Evolutionary conservation across 2,329 filamentous ascomycete genomes (phyloP).

Genomic region (Beauveria brongniartii): DNA sequence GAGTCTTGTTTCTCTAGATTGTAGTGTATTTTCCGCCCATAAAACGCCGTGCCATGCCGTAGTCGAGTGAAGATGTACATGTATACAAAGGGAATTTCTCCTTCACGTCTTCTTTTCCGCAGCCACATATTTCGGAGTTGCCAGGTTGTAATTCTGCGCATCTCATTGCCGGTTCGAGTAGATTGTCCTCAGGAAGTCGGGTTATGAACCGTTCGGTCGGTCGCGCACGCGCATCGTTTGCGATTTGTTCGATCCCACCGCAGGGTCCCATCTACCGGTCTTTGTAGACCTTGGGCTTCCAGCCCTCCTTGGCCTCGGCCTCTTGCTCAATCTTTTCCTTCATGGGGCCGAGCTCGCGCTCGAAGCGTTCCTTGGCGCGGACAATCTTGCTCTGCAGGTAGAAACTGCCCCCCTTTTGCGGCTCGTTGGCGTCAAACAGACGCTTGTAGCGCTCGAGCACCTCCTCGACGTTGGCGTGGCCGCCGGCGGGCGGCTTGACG

Average conservation of each 20-base stretch:
- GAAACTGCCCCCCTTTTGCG: constrained; percentile 92
- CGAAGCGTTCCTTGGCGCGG: constrained; percentile 83
- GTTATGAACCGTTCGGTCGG: neutral
- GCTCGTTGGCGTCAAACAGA: constrained; percentile 89
- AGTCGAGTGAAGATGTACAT: constrained; percentile 47
- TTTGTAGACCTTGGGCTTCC: constrained; percentile 93
- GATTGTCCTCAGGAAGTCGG: neutral
- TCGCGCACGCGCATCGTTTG: neutral
- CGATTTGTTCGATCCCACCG: neutral
- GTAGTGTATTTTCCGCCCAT: constrained; percentile 11
- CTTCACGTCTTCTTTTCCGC: constrained; percentile 11
- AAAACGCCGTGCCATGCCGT: constrained; percentile 45
- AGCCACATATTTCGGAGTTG: neutral
- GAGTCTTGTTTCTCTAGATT: constrained; percentile 19
- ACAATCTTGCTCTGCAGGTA: constrained; percentile 97
- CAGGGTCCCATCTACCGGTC: constrained; percentile 47
- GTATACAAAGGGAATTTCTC: constrained; percentile 24
- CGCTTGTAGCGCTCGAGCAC: constrained; percentile 86
- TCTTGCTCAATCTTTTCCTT: constrained; percentile 65
- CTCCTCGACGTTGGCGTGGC: constrained; percentile 68
- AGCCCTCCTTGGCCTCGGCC: constrained; percentile 73
- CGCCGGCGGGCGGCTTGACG: constrained; percentile 71
- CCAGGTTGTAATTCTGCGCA: neutral
- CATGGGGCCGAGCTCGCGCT: constrained; percentile 70
- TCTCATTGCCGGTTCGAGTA: neutral